These are phyloP conservation scores for Claviceps pazoutovae DNA, from an alignment of 2,329 filamentous ascomycete species.

Conservation along the genomic window DNA sequence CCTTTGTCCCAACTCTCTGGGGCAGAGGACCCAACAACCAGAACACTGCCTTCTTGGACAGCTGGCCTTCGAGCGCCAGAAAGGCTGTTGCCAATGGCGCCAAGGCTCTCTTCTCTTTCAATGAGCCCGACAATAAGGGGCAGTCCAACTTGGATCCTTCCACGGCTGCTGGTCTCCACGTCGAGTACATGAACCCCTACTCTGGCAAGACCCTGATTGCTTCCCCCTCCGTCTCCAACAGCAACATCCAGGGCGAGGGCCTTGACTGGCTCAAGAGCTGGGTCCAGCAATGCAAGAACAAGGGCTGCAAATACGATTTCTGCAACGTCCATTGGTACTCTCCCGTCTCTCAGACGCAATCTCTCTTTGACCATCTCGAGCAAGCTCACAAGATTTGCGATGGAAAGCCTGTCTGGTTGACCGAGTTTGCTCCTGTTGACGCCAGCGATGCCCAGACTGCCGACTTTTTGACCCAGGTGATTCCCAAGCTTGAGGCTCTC, in stretches of 20 bases:
- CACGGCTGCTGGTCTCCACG: conserved; percentile 38
- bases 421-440: conserved; percentile 46
- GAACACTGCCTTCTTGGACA: conserved; percentile 18
- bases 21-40: conserved; percentile 21
- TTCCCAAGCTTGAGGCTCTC: conserved; percentile 33
- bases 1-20: conserved; percentile 58
- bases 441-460: conserved; percentile 25
- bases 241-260: conserved; percentile 33
- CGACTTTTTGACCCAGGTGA: conserved; percentile 35
- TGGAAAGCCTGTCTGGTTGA: conserved; percentile 44
- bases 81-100: conserved; percentile 38
- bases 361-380: conserved; percentile 42
- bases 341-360: conserved; percentile 32
- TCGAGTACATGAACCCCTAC: conserved; percentile 41
- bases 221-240: conserved; percentile 50
- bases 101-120: conserved; percentile 50
- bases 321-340: conserved; percentile 53
- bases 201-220: conserved; percentile 38
- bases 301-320: conserved; percentile 41
- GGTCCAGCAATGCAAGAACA: background rate
- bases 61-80: conserved; percentile 38
- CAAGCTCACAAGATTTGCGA: conserved; percentile 31
- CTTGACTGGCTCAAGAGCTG: conserved; percentile 24
- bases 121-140: conserved; percentile 51
- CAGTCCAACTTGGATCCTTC: conserved; percentile 45